These are phyloP conservation scores for Lotus japonicus DNA, from an alignment of 306 rosid genomes.

Conservation along the genomic window DNA sequence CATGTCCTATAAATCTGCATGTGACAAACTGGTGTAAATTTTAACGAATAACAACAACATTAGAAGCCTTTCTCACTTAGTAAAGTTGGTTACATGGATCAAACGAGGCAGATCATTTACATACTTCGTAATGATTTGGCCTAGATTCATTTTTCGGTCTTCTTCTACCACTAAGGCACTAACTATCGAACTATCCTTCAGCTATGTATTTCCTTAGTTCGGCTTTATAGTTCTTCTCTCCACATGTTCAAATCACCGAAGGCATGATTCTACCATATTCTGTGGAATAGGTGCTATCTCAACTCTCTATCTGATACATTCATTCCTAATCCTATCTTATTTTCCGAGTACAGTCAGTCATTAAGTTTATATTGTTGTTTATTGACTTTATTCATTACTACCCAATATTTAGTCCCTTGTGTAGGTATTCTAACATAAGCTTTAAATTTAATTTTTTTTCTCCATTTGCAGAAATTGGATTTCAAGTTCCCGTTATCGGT, in stretches of 20 bases:
- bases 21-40: background rate
- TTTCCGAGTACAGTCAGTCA: background rate
- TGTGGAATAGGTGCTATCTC: too few relatives aligned
- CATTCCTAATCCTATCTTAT: background rate
- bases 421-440: background rate
- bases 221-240: background rate
- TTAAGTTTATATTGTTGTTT: background rate
- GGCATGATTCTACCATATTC: too few relatives aligned
- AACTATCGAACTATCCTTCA: background rate
- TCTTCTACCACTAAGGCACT: too few relatives aligned
- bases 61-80: background rate
- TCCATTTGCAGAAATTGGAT: constrained; percentile 70
- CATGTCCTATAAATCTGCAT: background rate
- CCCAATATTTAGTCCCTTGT: background rate
- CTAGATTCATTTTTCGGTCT: background rate
- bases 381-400: background rate
- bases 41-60: background rate
- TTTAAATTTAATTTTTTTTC: background rate
- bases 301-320: too few relatives aligned
- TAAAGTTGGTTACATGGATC: background rate
- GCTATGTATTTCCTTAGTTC: background rate
- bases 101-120: background rate
- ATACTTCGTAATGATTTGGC: background rate
- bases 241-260: background rate
- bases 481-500: constrained; percentile 88